Evolutionary conservation across 1,139 yeast genomes (phyloP).

Genomic region (Magnusiomyces suaveolens): DNA sequence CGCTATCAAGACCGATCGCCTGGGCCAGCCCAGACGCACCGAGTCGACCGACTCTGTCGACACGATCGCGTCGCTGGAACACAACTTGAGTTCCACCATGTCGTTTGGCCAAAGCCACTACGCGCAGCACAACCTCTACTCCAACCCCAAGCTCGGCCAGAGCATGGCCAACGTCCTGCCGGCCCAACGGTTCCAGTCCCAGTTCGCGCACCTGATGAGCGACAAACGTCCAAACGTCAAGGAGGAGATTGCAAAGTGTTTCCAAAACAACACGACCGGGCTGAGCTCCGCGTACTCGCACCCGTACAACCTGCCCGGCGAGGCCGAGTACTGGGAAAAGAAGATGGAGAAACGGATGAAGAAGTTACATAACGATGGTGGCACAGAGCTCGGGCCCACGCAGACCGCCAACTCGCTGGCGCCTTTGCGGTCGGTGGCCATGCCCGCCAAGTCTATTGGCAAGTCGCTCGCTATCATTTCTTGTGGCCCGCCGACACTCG

Average conservation of each 20-base stretch:
- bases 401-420: neutral
- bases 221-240: slow-evolving; percentile 12
- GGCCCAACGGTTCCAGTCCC: slow-evolving; percentile 6
- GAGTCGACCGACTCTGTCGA: neutral
- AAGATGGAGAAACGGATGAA: neutral
- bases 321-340: neutral
- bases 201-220: slow-evolving; percentile 9
- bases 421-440: neutral
- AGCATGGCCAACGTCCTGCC: slow-evolving; percentile 6
- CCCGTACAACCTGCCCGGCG: neutral
- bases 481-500: slow-evolving; percentile 26
- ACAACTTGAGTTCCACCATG: neutral
- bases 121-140: neutral
- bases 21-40: neutral
- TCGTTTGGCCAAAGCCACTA: neutral
- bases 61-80: neutral
- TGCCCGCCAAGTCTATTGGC: neutral
- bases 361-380: neutral
- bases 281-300: neutral
- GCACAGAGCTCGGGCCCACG: neutral
- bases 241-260: slow-evolving; percentile 11
- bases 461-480: slow-evolving; percentile 20
- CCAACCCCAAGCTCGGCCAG: neutral
- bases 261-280: neutral
- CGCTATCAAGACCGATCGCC: neutral